Percentiles rank a stretch among this genome's conserved stretches.
Evolutionary conservation across 1,139 yeast species (phyloP).

Genomic region (Blastobotrys proliferans): DNA sequence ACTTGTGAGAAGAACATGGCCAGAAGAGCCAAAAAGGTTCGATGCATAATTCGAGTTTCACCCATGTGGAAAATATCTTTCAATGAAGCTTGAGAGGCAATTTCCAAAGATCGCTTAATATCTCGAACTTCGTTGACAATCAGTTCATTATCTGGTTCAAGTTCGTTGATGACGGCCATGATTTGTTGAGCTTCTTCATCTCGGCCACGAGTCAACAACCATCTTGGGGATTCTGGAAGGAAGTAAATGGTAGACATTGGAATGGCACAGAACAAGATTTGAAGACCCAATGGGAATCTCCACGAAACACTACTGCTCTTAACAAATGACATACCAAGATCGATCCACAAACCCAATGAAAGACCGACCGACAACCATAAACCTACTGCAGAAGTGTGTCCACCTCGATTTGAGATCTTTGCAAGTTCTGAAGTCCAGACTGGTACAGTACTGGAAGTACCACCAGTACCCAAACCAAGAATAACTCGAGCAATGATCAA

Average conservation of each 20-base stretch:
- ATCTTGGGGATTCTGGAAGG: constrained; percentile 48
- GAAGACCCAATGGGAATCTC: constrained; percentile 44
- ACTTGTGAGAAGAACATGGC: constrained; percentile 61
- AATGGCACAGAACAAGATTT: constrained; percentile 20
- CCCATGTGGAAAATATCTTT: constrained; percentile 34
- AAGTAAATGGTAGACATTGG: constrained; percentile 19
- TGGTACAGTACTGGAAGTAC: constrained; percentile 77
- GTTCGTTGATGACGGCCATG: constrained; percentile 36
- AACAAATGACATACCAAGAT: constrained; percentile 43
- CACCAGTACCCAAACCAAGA: constrained; percentile 77
- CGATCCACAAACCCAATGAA: constrained; percentile 69
- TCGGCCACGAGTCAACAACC: constrained; percentile 41
- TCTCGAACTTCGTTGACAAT: constrained; percentile 27
- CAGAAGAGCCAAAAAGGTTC: constrained; percentile 45
- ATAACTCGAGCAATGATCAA: constrained; percentile 68
- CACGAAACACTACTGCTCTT: constrained; percentile 45
- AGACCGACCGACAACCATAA: constrained; percentile 69
- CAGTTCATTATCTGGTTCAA: constrained; percentile 37
- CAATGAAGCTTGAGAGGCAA: constrained; percentile 18
- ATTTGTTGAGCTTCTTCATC: constrained; percentile 46
- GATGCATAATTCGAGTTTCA: constrained; percentile 44
- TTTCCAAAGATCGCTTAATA: constrained; percentile 22
- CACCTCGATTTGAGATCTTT: constrained; percentile 65
- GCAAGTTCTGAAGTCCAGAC: constrained; percentile 79
- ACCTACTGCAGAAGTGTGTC: constrained; percentile 65